phyloP scores from a whole-genome alignment of 768 basidiomycete genomes.

The Kockovaella imperatae region DNA sequence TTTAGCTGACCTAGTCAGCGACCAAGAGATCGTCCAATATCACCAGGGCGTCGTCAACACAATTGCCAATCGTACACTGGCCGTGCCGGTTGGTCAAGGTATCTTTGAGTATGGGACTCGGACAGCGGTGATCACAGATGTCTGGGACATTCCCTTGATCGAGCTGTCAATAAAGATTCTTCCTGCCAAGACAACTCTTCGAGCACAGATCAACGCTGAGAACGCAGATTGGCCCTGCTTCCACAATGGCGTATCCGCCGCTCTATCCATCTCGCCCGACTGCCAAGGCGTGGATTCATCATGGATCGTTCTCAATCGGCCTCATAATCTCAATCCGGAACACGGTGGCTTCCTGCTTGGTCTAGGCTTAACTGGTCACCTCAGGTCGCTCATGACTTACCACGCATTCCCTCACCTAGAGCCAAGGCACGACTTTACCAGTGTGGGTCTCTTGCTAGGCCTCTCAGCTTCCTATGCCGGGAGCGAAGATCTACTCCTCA shows the following conservation, averaged over 20 bases:
- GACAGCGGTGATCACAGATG: conserved; percentile 55
- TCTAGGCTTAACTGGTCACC: conserved; percentile 82
- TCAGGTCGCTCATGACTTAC: conserved; percentile 84
- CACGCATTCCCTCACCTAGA: conserved; percentile 92
- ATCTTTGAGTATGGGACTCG: conserved; percentile 85
- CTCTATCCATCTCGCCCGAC: conserved; percentile 70
- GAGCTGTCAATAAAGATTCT: conserved; percentile 42
- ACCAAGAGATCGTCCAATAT: conserved; percentile 77
- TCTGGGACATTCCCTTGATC: conserved; percentile 39
- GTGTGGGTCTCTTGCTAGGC: conserved; percentile 88
- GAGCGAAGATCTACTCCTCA: conserved; percentile 75
- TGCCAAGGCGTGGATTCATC: conserved; percentile 74
- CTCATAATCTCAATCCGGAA: conserved; percentile 76
- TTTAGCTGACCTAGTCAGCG: conserved; percentile 49
- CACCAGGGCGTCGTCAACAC: conserved; percentile 72
- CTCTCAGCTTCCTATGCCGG: conserved; percentile 84
- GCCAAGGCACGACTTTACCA: conserved; percentile 90
- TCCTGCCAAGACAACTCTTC: conserved; percentile 34
- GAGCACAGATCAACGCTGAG: conserved; percentile 65
- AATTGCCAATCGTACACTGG: conserved; percentile 79
- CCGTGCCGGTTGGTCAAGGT: conserved; percentile 79
- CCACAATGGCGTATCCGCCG: conserved; percentile 92
- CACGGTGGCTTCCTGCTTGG: conserved; percentile 96
- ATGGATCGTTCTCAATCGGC: conserved; percentile 91
- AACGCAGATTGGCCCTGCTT: conserved; percentile 89